Evolutionary conservation across 2,329 filamentous ascomycete genomes (phyloP).

Genomic region (Aspergillus viridinutans): DNA sequence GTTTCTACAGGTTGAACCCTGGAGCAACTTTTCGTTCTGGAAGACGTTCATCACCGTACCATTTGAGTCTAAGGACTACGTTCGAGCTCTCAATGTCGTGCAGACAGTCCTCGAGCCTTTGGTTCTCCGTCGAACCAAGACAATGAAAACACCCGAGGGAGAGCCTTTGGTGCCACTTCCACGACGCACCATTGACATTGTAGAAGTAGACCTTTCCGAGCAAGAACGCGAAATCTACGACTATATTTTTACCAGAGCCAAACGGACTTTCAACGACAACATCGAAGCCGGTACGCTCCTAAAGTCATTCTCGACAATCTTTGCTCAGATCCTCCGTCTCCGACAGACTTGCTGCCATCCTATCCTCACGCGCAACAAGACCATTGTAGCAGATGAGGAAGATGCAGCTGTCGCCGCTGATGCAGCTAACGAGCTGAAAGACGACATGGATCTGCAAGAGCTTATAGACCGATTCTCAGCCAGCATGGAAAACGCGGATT

Average conservation of each 20-base stretch:
- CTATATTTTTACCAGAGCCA: constrained; percentile 78
- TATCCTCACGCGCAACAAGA: constrained; percentile 77
- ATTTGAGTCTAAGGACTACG: constrained; percentile 92
- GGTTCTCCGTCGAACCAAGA: constrained; percentile 92
- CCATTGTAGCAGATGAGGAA: constrained; percentile 81
- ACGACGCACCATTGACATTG: constrained; percentile 74
- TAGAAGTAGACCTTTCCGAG: constrained; percentile 79
- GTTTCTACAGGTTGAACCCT: constrained; percentile 91
- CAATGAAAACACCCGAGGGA: constrained; percentile 93
- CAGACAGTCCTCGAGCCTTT: constrained; percentile 94
- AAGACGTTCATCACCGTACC: constrained; percentile 97
- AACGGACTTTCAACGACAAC: constrained; percentile 78
- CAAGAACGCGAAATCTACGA: constrained; percentile 89
- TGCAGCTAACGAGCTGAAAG: constrained; percentile 72
- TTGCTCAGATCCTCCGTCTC: constrained; percentile 89
- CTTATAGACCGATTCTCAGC: constrained; percentile 81
- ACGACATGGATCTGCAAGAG: constrained; percentile 92
- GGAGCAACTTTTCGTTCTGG: constrained; percentile 99
- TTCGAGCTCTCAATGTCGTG: constrained; percentile 90
- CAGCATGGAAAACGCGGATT: constrained; percentile 55
- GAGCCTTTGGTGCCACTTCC: constrained; percentile 77
- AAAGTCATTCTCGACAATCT: constrained; percentile 95
- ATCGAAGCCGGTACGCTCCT: constrained; percentile 87
- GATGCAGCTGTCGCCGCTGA: constrained; percentile 75
- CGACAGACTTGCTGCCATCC: constrained; percentile 95